Base-by-base conservation (phyloP, 148 eudicot genomes). In the Camellia granthamiana region DNA sequence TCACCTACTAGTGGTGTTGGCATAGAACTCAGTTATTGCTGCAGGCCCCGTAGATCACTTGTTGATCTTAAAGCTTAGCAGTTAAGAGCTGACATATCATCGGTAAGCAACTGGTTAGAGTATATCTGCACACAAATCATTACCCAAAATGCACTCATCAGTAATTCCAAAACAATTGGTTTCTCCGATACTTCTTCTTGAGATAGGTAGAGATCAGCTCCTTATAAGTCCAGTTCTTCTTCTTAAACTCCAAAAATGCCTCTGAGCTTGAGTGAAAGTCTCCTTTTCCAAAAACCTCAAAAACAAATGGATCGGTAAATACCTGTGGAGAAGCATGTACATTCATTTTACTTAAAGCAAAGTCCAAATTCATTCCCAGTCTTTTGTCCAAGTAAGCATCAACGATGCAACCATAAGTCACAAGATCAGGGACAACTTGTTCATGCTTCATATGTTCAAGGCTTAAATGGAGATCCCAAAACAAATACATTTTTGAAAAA, bases 91-190 rank as follows among this genome's bases (percentile, higher is more conserved):
- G 18, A 12, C 56, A 46, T 76, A 23, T 43, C 46, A 61, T 9
- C 55, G 60, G 55, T 30, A 76, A 18, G 68, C 60, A 64, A 49
- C 30, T 13, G 18, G 7, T 64, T n/a, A 15, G 9, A 15, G 15
- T 67, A 4, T 23, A 38, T 47, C 30, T 10, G 12, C 15, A 7
- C 19, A 23, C 63, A 13, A 77, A 55, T 65, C 67, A 23, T 78
- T 38, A 54, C 46, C 69, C 30, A 62, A n/a, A 30, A 55, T 72
- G 74, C 78, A 79, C 59, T 46, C 13, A 80, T 92, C 88, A 94
- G 86, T 92, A 92, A 83, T 92, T 96, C 99, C 99, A 96, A 66
- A 96, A 92, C 69, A 96, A 83, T 77, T 93, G 98, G 98, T 88
- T 91, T 78, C 92, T 90, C 23, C 98, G 84, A 30, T 77, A 82